Conservation (phyloP, 768 basidiomycete species). For the Lentinula edodes region DNA sequence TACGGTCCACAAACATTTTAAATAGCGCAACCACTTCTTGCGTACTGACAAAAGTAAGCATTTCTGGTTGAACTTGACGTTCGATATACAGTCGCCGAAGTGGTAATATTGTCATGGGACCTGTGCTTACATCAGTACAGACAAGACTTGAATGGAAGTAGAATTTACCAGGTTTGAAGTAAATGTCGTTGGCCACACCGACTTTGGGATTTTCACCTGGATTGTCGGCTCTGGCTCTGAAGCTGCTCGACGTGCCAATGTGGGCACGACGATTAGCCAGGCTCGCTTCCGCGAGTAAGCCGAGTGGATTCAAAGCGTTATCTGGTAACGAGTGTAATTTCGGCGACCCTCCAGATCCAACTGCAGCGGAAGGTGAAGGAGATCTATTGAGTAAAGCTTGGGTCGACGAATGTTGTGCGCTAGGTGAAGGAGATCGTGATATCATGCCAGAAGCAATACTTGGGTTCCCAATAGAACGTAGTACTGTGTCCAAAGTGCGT, state of each 20-base stretch:
- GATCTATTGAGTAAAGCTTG: constrained; percentile 51
- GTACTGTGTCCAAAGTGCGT: constrained; percentile 84
- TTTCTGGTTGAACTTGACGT: constrained; percentile 88
- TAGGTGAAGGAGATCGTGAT: constrained; percentile 77
- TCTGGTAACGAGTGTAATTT: constrained; percentile 90
- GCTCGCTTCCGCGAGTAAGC: constrained; percentile 87
- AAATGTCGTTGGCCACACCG: constrained; percentile 81
- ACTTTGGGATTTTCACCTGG: constrained; percentile 43
- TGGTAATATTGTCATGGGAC: constrained; percentile 85
- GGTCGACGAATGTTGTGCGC: constrained; percentile 46
- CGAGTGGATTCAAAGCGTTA: constrained; percentile 88
- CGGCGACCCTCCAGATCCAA: constrained; percentile 54
- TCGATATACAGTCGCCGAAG: constrained; percentile 81
- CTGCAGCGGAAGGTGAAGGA: constrained; percentile 36
- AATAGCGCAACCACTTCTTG: constrained; percentile 92
- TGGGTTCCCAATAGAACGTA: constrained; percentile 84
- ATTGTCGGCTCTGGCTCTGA: constrained; percentile 32
- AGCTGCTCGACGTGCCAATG: constrained; percentile 32
- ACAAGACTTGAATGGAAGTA: not conserved
- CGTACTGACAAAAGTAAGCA: constrained; percentile 80
- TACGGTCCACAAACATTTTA: constrained; percentile 59
- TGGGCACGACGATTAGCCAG: constrained; percentile 67
- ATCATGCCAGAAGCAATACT: constrained; percentile 72
- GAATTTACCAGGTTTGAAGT: constrained; percentile 82
- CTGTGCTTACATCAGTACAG: constrained; percentile 27